Evolutionary conservation across 305 asterid genomes (phyloP), one percentile per base, ranked within the genome.

Genomic region (Stenogyne calaminthoides): DNA sequence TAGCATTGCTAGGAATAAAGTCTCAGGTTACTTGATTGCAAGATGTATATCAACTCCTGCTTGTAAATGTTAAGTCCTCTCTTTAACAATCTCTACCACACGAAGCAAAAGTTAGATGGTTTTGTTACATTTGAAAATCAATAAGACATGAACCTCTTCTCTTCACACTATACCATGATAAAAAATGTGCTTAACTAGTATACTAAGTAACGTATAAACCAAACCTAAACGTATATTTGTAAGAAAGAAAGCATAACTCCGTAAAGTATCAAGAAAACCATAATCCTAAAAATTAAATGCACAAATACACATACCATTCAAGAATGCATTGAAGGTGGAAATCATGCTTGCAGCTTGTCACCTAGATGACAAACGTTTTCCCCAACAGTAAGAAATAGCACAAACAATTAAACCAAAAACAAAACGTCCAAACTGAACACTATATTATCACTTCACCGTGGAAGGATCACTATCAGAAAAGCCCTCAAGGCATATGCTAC

Each of bases 401-500:
- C 37, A 76, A 39, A 63, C 37, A 11, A 71, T 11, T 9, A n/a
- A 60, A 18, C 16, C 5, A 37, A 61, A 1, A 25, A 27, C 19
- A 37, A 37, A 57, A 10, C 2, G 11, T 8, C 6, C 66, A 57
- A 67, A 64, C 15, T 1, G 14, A 68, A 62, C 9, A 32, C 18
- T 44, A 18, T 64, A 60, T 63, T 14, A 29, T 36, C 55, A 80
- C 25, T 64, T 81, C 73, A 89, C 97, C 83, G 97, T 75, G 67
- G 92, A 81, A 55, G 97, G 97, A 78, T 92, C 91, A 56, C 86
- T 78, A 69, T 92, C 92, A 62, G 75, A 80, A 76, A 92, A 92
- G 32, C 78, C 85, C 82, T 92, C 96, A 20, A 92, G 96, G 87
- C 97, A 92, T 77, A 92, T 92, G 87, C 97, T 92, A 79, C 97